These are phyloP conservation scores for Solanum sitiens DNA, from an alignment of 257 asterid genomes.

Conservation along the genomic window DNA sequence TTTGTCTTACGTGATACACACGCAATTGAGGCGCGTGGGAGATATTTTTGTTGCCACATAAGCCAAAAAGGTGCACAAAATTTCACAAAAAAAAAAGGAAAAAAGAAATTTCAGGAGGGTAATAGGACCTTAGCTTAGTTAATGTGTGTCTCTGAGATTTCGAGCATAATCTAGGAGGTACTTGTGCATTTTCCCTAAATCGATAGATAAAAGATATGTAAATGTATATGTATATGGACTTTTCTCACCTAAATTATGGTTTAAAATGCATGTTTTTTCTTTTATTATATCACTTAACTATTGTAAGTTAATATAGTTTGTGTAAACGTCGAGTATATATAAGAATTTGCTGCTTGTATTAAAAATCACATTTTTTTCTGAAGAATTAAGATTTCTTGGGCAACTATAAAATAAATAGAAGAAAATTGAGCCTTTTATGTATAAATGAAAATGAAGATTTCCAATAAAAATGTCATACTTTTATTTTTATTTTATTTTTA, in stretches of 20 bases:
- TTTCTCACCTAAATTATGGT: not conserved
- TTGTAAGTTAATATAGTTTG: not conserved
- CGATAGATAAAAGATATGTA: not conserved
- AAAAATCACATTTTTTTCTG: not conserved
- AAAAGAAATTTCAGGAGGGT: too few relatives aligned
- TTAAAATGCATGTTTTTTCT: not conserved
- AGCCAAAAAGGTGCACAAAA: too few relatives aligned
- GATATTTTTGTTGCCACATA: too few relatives aligned
- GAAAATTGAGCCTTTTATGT: not conserved
- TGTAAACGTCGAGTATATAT: not conserved
- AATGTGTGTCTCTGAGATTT: too few relatives aligned
- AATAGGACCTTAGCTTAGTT: too few relatives aligned
- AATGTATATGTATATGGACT: not conserved
- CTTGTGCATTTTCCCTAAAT: not conserved
- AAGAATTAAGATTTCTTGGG: not conserved
- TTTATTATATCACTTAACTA: not conserved
- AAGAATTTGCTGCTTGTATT: not conserved
- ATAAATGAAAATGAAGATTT: not conserved
- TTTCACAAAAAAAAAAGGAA: too few relatives aligned
- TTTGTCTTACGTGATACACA: too few relatives aligned
- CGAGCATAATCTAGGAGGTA: too few relatives aligned
- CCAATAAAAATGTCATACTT: too few relatives aligned
- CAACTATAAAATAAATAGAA: not conserved
- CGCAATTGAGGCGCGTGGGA: too few relatives aligned
- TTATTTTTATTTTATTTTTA: too few relatives aligned